These are phyloP conservation scores for Cyphellophora europaea DNA, from an alignment of 2,329 filamentous ascomycete genomes.

Conservation along the genomic window DNA sequence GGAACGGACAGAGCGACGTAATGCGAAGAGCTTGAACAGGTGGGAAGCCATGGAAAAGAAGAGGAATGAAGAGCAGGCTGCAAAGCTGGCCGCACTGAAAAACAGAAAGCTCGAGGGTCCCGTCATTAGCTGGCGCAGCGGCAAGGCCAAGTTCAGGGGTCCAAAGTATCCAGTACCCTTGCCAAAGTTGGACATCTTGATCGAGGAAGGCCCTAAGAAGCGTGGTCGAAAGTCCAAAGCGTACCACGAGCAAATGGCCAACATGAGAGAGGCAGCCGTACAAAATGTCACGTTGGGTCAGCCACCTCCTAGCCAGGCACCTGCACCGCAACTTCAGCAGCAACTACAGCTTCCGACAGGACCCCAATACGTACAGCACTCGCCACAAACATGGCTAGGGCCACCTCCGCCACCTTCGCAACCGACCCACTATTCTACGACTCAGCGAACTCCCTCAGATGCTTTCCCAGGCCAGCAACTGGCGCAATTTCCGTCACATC, in stretches of 20 bases:
- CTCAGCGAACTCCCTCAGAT: background rate
- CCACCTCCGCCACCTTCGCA: background rate
- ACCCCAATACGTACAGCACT: background rate
- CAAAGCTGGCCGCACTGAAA: constrained; percentile 77
- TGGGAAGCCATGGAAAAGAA: constrained; percentile 92
- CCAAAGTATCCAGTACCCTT: constrained; percentile 50
- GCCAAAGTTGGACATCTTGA: constrained; percentile 45
- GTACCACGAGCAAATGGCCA: constrained; percentile 13
- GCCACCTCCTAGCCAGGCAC: too few relatives aligned
- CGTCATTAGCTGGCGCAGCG: constrained; percentile 88
- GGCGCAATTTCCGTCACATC: too few relatives aligned
- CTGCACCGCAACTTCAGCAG: constrained; percentile 1
- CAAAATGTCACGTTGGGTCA: too few relatives aligned
- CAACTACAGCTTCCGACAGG: background rate
- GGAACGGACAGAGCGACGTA: constrained; percentile 71
- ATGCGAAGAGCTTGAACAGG: constrained; percentile 79
- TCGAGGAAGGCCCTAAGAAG: constrained; percentile 14
- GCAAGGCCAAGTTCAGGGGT: constrained; percentile 72
- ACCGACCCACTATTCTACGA: background rate
- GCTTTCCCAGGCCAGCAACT: too few relatives aligned
- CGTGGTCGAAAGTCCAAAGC: constrained; percentile 17
- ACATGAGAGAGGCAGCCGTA: constrained; percentile 5
- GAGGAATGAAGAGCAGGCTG: constrained; percentile 72
- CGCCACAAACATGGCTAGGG: background rate
- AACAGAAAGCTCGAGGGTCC: constrained; percentile 80